Base-by-base conservation (phyloP, 2,329 filamentous ascomycete species). In the Penicillium sp. region DNA sequence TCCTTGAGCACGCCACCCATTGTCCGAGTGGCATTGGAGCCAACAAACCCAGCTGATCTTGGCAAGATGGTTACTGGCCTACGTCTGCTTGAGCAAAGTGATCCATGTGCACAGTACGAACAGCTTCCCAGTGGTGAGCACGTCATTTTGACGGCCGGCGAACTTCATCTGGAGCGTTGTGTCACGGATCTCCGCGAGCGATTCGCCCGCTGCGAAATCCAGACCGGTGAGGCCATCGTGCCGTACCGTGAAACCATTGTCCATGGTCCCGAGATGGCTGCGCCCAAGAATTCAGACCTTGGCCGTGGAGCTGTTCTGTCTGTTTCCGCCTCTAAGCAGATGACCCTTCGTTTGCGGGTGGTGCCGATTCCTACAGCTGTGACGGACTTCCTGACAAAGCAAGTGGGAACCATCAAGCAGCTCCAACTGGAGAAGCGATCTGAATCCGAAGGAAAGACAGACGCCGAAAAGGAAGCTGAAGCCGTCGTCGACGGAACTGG, bases 31-130 rank as follows among this genome's bases (percentile, higher is more conserved):
- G 92, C 94, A 0, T 79, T 99, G n/a, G 94, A 99, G 71, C 94
- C 94, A 0, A 87, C 86, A 52, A 95, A 94, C 71, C 94, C 94
- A 0, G 87, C 86, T 24, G 92, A 99, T 69, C 80, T 99, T 21
- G 89, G 94, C 71, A 97, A 95, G 77, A 95, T 99, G 92, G 92
- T 99, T 53, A 83, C 85, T 5, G 94, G 94, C 0, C 79, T 99
- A 49, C 87, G 87, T 58, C 79, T 99, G 16, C 84, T 99, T 1
- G 92, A 96, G 31, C 92, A 97, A 69, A 95, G 92, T 65, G 94
- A 99, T 67, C 93, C 94, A 0, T 97, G 94, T 67, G 94, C 93
- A 13, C 88, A 96, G 71, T 99, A 99, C 65, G 92, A 97, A 71
- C 91, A 96, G 47, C 88, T 97, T 49, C 84, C 88, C 53, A 97